Base-by-base conservation (phyloP, 2,329 filamentous ascomycete genomes). In the Teratosphaeria viscida region DNA sequence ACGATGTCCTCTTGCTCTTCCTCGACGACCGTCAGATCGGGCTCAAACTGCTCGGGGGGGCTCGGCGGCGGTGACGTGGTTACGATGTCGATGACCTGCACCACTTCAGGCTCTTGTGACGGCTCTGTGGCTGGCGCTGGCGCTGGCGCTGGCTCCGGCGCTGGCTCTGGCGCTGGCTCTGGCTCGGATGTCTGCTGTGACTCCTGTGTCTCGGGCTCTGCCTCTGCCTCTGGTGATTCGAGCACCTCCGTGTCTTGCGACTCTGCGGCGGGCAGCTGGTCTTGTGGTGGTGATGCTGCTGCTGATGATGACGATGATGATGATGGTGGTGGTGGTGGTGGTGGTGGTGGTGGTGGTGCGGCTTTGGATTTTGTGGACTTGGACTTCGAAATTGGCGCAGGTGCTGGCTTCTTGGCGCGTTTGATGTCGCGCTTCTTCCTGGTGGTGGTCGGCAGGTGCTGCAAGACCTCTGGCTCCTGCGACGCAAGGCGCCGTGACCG, bases 401-500 rank as follows among this genome's bases (percentile, higher is more conserved):
- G 8, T 14, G 55, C 32, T 5, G 32, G 34, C 34, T 56, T 37
- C 35, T 37, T 43, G 12, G 53, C 53, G 27, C 53, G 53, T 37
- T 54, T 54, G 27, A 37, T 32, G 34, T 54, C 34, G 53, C 53
- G 53, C 34, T 54, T 54, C 34, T 54, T 54, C 32, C 27, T 32
- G 27, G 53, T 54, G 27, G 53, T 32, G 14, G 34, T 32, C 16
- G 53, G 53, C 16, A 56, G 55, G 32, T 56, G 32, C 37, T 37
- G 27, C 53, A 32, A 5, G 32, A 56, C 37, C 55, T 56, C 55
- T 29, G 55, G 55, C 55, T 56, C 55, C 23, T 56, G 55, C 26
- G 32, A 37, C 26, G 55, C 55, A 27, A 56, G 35, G 26, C 55
- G 55, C 27, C 55, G 55, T 19, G 55, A 56, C 14, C 55, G 55